Evolutionary conservation across 192 early-diverging fungal genomes (phyloP).

Genomic region (Coemansia sp.): DNA sequence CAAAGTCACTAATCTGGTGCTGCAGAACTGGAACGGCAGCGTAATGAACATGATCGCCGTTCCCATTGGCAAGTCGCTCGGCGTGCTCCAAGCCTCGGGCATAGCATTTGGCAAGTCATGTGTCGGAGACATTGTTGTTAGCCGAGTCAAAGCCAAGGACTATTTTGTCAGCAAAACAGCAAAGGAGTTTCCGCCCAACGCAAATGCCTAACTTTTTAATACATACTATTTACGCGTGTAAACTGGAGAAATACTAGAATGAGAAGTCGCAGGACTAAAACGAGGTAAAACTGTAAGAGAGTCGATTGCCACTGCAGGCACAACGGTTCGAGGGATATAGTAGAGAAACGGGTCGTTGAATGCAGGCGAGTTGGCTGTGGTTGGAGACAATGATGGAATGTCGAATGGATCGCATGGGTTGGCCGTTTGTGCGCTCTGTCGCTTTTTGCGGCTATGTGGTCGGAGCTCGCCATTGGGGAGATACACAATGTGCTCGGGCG

Average conservation of each 20-base stretch:
- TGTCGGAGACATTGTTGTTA: conserved; percentile 26
- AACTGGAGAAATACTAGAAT: background rate
- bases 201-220: background rate
- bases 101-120: conserved; percentile 39
- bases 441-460: conserved; percentile 8
- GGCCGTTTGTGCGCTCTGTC: conserved; percentile 10
- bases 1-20: background rate
- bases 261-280: background rate
- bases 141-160: conserved; percentile 41
- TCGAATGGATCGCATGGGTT: conserved; percentile 35
- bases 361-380: background rate
- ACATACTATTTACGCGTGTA: background rate
- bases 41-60: conserved; percentile 29
- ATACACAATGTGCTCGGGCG: conserved; percentile 5
- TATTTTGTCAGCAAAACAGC: conserved; percentile 25
- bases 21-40: conserved; percentile 32
- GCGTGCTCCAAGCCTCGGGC: conserved; percentile 42
- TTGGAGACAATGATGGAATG: conserved; percentile 20
- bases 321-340: background rate
- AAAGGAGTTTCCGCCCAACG: conserved; percentile 8
- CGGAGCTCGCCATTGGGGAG: conserved; percentile 35
- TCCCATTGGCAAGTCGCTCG: conserved; percentile 38
- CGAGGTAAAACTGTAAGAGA: background rate
- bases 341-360: background rate
- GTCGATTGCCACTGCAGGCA: background rate